Evolutionary conservation across 768 basidiomycete species (phyloP), one percentile per base, ranked within the genome.

Genomic region (Candolleomyces eurysporus): DNA sequence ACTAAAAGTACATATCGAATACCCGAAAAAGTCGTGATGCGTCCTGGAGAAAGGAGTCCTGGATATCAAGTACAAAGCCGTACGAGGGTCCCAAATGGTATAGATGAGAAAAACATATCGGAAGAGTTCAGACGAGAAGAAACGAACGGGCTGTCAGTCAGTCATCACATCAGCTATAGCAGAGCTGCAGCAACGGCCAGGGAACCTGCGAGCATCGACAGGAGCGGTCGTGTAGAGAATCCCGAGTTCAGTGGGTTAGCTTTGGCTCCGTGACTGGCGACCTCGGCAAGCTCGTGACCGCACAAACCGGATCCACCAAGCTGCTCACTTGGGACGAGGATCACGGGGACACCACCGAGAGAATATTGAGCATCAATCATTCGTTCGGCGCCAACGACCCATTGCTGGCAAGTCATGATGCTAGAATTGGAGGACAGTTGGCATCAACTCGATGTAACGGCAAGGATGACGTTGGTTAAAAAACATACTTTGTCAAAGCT

Each of bases 361-460:
- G 79, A 80, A 68, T 92, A 92, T 62, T 86, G 75, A 22, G 85
- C 81, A 26, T 83, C 78, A 54, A 93, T 66, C 40, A 78, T 84
- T 45, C 88, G 87, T 50, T 80, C 76, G 46, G 89, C 84, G 31
- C 89, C 91, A 8, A 90, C 84, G 19, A 79, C 83, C 79, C 84
- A 87, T 71, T 90, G 86, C 42, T 73, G 70, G 71, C 91, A 92
- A 3, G 82, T 83, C 21, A 91, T 68, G 57, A 91, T 75, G 64
- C 88, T 89, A 62, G 14, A 48, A 48, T 50, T 31, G 43, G 32
- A 11, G 43, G 19, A 42, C n/a, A 32, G 22, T 39, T 19, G 45
- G 13, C 46, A 53, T 36, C 36, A 36, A 11, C 11, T 36, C 36
- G 36, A 30, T 57, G 32, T 21, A 6, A 56, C 40, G 13, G 39